Evolutionary conservation across 148 eudicot species (phyloP), one percentile per base, ranked within the genome.

Genomic region (Pouteria glomerata): DNA sequence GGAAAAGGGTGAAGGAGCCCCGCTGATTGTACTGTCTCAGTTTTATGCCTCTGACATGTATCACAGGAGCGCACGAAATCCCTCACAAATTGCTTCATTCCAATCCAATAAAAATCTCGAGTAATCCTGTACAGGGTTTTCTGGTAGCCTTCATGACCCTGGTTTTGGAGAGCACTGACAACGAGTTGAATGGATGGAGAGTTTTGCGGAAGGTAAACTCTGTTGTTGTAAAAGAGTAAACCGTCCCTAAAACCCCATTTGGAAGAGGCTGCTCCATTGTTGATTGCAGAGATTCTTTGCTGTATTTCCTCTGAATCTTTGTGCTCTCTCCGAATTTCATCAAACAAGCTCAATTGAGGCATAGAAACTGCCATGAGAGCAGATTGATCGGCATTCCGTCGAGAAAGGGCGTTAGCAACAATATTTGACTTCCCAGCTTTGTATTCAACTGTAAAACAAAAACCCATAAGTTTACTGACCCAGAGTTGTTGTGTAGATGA

Each of bases 1-100:
- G 76, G 76, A 19, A 73, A 13, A 1, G 60, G 76, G 27, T 63
- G 68, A 1, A 52, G 50, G 0, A 51, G 31, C 0, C 50, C 58
- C 6, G 27, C 26, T 0, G 26, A 11, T 1, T 14, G 16, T 7
- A 18, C 2, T 1, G 11, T 7, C 18, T 47, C 67, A 31, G 39
- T 10, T 27, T 44, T n/a, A n/a, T 34, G 27, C 18, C 14, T 33
- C 2, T 69, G 75, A 30, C 75, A 72, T 5, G 8, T 24, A 18
- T 1, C 24, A 24, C 73, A 69, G 15, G 42, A 6, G 1, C 12
- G 21, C 1, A 69, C 16, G 33, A 8, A 56, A 0, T 10, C 19
- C 0, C 8, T 35, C 5, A 55, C 31, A 13, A 19, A 15, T 10
- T 34, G 10, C 12, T 21, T 35, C 45, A 39, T 34, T 11, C 33